Conservation (phyloP, 2,329 filamentous ascomycete species). For the Dothideomycetes sp. region DNA sequence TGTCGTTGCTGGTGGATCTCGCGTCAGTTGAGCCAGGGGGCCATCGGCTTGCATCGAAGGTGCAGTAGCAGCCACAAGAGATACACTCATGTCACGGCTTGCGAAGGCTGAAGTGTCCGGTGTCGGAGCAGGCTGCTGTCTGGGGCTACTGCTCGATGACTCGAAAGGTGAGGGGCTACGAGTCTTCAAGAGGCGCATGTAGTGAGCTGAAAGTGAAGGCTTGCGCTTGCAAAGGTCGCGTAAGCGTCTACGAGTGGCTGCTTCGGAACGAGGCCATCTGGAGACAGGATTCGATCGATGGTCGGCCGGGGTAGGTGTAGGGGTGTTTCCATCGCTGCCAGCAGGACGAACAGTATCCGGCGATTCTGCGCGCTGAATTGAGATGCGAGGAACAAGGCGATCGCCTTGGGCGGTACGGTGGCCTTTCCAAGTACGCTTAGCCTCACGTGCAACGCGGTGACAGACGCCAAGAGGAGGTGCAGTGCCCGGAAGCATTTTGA, state of each 20-base stretch:
- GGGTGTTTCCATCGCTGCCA: constrained; percentile 31
- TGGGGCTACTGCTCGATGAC: constrained; percentile 19
- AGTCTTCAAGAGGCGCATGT: constrained; percentile 49
- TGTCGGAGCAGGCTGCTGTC: background rate
- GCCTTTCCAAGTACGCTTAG: constrained; percentile 48
- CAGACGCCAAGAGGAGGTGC: constrained; percentile 54
- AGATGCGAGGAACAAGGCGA: constrained; percentile 12
- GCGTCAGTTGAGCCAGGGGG: constrained; percentile 34
- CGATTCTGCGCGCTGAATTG: constrained; percentile 23
- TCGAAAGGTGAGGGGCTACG: constrained; percentile 49
- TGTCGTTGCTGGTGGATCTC: constrained; percentile 27
- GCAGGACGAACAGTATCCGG: constrained; percentile 31
- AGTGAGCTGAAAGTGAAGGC: constrained; percentile 51
- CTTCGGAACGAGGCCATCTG: constrained; percentile 47
- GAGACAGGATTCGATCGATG: constrained; percentile 16
- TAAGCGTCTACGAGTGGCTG: constrained; percentile 46
- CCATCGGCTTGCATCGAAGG: constrained; percentile 39
- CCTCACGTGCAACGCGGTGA: constrained; percentile 50
- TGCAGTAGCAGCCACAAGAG: constrained; percentile 40
- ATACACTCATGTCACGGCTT: constrained; percentile 39
- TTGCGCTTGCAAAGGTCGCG: constrained; percentile 50
- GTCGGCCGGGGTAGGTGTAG: constrained; percentile 31
- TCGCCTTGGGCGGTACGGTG: constrained; percentile 24
- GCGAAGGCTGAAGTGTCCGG: constrained; percentile 27
- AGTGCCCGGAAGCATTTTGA: constrained; percentile 55